A percentile compares a stretch with the other conserved stretches of the same genome.
Conservation (phyloP, 2,329 filamentous ascomycete species). For the Colletotrichum navitas region DNA sequence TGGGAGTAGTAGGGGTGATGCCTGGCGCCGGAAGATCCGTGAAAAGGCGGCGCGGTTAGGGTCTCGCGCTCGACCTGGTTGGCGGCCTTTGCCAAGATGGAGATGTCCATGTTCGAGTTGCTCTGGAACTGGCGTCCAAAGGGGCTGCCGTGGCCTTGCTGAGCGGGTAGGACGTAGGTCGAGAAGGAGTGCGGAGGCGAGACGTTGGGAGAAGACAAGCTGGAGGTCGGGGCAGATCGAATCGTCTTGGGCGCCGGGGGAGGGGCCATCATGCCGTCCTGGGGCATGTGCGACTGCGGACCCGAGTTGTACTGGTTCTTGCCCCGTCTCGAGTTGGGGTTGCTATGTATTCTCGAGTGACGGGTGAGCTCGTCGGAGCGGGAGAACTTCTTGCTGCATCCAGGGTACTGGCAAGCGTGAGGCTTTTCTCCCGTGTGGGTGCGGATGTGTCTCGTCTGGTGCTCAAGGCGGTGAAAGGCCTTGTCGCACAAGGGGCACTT, state of each 20-base stretch:
- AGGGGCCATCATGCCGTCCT: constrained; percentile 79
- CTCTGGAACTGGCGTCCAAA: constrained; percentile 55
- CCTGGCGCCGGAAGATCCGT: constrained; percentile 57
- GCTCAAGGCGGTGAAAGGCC: constrained; percentile 97
- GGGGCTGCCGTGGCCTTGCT: constrained; percentile 56
- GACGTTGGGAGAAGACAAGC: constrained; percentile 92
- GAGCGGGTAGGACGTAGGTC: constrained; percentile 69
- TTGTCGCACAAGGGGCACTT: constrained; percentile 99
- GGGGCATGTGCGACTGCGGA: constrained; percentile 58
- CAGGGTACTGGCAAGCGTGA: constrained; percentile 93
- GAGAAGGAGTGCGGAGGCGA: constrained; percentile 93
- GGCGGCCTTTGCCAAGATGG: constrained; percentile 71
- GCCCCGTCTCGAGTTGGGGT: constrained; percentile 93
- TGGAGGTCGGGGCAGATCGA: constrained; percentile 88
- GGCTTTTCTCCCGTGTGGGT: constrained; percentile 99
- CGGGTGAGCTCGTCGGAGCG: constrained; percentile 96
- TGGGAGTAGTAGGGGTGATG: constrained; percentile 69
- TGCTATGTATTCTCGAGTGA: constrained; percentile 98
- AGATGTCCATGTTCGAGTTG: constrained; percentile 63
- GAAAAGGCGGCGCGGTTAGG: constrained; percentile 54
- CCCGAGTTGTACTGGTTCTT: constrained; percentile 72
- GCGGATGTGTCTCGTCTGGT: constrained; percentile 91
- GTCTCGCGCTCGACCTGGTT: constrained; percentile 73
- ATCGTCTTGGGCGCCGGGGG: constrained; percentile 82
- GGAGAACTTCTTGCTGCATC: constrained; percentile 97